Base-by-base conservation (phyloP, 2,329 filamentous ascomycete species). In the Claviceps capensis region DNA sequence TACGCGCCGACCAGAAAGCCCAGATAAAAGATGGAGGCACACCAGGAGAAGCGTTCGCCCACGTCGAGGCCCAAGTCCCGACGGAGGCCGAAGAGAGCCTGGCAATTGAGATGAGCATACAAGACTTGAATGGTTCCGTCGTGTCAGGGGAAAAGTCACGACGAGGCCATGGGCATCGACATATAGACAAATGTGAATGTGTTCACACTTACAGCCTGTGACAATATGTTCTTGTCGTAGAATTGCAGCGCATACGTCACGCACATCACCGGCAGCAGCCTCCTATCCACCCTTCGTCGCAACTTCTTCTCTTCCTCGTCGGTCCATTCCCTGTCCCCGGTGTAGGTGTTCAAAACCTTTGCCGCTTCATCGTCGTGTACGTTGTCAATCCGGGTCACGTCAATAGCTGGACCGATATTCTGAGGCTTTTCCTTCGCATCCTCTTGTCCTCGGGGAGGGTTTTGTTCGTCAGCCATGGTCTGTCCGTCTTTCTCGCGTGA, bases 11-110 rank as follows among this genome's bases (percentile, higher is more conserved):
- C 57, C 1, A 73, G 57, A 53, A 65, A 68, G 50, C 63, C 74
- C 26, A 78, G 67, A 55, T 77, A 78, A 61, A 77, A 78, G 26
- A 77, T 71, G 43, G 52, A 56, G 41, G 54, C 50, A 13, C 47
- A 50, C 46, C 49, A 53, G 14, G 53, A 56, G 14, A 46, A 50
- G 14, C 47, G 50, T 34, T 52, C 47, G 34, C 53, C 44, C 13
- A 40, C 40, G 17, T 52, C 49, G 47, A 53, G 49, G 26, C n/a
- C 47, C n/a, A 53, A 49, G 14, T 51, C 50, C 13, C 40, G 17
- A n/a, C 49, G 47, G 11, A 54, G 44, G 17, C 54, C 54, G 36
- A 52, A 52, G 13, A 56, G 46, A 9, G 50, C 47, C 48, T 49
- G 17, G 19, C 3, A 9, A 36, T 3, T 19, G 17, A 17, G 1